Evolutionary conservation across 805 yeast species (phyloP).

Genomic region (Candida ulmi): DNA sequence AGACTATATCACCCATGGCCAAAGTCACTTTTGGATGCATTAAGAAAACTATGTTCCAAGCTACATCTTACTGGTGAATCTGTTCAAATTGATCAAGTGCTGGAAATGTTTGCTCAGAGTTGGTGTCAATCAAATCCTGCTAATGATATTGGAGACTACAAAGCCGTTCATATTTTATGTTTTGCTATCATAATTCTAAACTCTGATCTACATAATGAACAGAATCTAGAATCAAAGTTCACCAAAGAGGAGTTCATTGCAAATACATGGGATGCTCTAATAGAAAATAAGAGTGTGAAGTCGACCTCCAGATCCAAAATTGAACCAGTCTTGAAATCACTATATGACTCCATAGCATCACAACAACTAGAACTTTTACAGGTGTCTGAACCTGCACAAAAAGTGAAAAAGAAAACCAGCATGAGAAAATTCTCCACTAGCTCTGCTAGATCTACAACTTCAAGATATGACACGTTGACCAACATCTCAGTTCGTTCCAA

Average conservation of each 20-base stretch:
- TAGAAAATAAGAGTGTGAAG: slow-evolving; percentile 11
- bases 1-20: slow-evolving; percentile 37
- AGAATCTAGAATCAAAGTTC: slow-evolving; percentile 29
- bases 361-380: slow-evolving; percentile 14
- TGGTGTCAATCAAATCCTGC: slow-evolving; percentile 50
- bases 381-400: not conserved
- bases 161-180: slow-evolving; percentile 65
- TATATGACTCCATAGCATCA: slow-evolving; percentile 31
- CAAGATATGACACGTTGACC: slow-evolving; percentile 5
- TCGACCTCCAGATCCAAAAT: slow-evolving; percentile 1
- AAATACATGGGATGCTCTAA: slow-evolving; percentile 45
- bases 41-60: slow-evolving; percentile 56
- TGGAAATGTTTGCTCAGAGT: slow-evolving; percentile 60
- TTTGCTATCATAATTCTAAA: slow-evolving; percentile 69
- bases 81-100: slow-evolving; percentile 69
- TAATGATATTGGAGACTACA: slow-evolving; percentile 42
- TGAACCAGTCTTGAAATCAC: slow-evolving; percentile 21
- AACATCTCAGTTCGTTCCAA: slow-evolving; percentile 18
- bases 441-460: slow-evolving; percentile 2
- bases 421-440: slow-evolving; percentile 8
- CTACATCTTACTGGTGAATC: slow-evolving; percentile 80
- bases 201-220: slow-evolving; percentile 66
- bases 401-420: slow-evolving; percentile 3
- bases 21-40: slow-evolving; percentile 47
- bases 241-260: slow-evolving; percentile 38